Base-by-base conservation (phyloP, 1,284 basidiomycete genomes). In the Ustilago sp. region DNA sequence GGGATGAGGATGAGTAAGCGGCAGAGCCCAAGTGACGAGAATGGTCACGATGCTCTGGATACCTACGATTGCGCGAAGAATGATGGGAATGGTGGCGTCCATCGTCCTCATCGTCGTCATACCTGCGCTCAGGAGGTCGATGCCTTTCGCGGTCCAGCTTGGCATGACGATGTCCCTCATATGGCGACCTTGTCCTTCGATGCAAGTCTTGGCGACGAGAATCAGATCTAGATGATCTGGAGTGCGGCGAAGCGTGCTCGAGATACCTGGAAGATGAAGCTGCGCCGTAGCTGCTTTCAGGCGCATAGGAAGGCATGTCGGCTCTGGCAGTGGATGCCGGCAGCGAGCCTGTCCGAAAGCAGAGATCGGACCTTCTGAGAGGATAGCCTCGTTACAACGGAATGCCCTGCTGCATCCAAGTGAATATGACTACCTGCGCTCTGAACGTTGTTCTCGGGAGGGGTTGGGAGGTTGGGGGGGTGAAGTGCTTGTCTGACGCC, bases 221-320 rank as follows among this genome's bases (percentile, higher is more conserved):
- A 41, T 63, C 60, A 5, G 45, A 39, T 47, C 63, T 53, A 34
- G 56, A 60, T 4, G 63, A 54, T 39, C 63, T 57, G 5, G 59
- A 63, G 13, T 51, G 51, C 4, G 62, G 58, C 9, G 59, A 55
- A 34, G 17, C 23, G 12, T 41, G 48, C n/a, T 65, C 69, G n/a
- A 38, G 19, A 45, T 52, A 53, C 52, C 54, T 63, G 53, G 70
- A 67, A 35, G 64, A 59, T 13, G 70, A 72, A 19, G 41, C 48
- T 41, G 60, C 52, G 51, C 53, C 65, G 31, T 64, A 54, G 58
- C 70, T 59, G 11, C 35, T 63, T 12, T 50, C 53, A 3, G 41
- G 38, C 35, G 65, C 55, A 39, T 58, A 52, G 3, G 64, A 68
- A 43, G 70, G 62, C 70, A 73, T 73, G 38, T 58, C 47, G 52